Conservation (phyloP, 495 filamentous ascomycete genomes). For the Aspergillus olivimuriae region DNA sequence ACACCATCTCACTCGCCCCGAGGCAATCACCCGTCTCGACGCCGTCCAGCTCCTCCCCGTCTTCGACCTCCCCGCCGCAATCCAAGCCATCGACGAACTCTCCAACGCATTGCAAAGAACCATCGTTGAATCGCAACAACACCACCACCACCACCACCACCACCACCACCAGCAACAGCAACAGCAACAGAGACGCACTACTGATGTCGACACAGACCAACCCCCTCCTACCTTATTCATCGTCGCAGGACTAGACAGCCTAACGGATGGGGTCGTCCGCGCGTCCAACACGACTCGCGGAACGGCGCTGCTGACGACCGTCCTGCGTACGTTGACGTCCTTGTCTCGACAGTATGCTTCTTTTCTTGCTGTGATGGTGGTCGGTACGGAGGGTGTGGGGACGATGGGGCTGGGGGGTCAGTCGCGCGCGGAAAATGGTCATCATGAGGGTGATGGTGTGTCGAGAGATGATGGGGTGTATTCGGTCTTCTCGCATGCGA, state of each 20-base stretch:
- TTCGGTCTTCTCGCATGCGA: slow-evolving; percentile 29
- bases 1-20: slow-evolving; percentile 18
- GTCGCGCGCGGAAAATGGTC: too few species aligned
- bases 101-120: slow-evolving; percentile 20
- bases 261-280: slow-evolving; percentile 33
- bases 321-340: slow-evolving; percentile 27
- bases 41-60: slow-evolving; percentile 35
- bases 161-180: not conserved
- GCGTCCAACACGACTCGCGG: slow-evolving; percentile 36
- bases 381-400: slow-evolving; percentile 35
- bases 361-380: slow-evolving; percentile 30
- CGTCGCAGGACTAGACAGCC: slow-evolving; percentile 34
- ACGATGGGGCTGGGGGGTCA: slow-evolving; percentile 1
- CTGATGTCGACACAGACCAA: too few species aligned
- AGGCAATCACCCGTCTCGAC: slow-evolving; percentile 32
- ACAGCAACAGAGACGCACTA: not conserved
- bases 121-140: too few species aligned
- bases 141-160: not conserved
- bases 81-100: slow-evolving; percentile 29
- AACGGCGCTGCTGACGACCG: slow-evolving; percentile 28
- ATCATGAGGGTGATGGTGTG: not conserved
- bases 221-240: slow-evolving; percentile 19
- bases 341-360: slow-evolving; percentile 24
- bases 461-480: slow-evolving; percentile 21
- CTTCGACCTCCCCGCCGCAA: slow-evolving; percentile 27